A percentile compares a stretch with the other conserved stretches of the same genome.
phyloP scores from a whole-genome alignment of 2,329 filamentous ascomycete species.

The Nakataea oryzae region DNA sequence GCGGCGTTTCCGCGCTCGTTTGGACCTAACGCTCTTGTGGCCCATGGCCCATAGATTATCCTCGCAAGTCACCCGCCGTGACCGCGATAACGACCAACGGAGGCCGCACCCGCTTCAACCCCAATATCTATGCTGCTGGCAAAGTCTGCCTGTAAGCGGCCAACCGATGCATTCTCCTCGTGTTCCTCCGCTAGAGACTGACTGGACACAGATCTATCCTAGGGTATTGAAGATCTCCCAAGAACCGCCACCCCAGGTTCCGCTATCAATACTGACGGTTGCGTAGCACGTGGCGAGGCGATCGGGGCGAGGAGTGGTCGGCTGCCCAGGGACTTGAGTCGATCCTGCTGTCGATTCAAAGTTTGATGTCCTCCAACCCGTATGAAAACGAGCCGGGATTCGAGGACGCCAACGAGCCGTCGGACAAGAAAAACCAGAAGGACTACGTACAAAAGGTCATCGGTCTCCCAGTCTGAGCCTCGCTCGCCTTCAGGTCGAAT shows the following conservation, averaged over 20 bases:
- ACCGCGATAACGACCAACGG: conserved; percentile 74
- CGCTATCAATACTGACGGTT: conserved; percentile 9
- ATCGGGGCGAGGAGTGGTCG: conserved; percentile 90
- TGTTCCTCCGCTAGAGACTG: background rate
- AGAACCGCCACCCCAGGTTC: conserved; percentile 75
- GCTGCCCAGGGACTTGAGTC: conserved; percentile 92
- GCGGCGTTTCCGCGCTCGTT: background rate
- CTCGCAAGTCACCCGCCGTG: conserved; percentile 51
- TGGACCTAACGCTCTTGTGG: conserved; percentile 1
- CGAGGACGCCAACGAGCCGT: conserved; percentile 58
- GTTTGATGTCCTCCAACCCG: conserved; percentile 84
- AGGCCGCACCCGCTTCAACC: conserved; percentile 87
- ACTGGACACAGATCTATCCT: conserved; percentile 6
- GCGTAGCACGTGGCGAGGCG: conserved; percentile 82
- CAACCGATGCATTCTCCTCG: background rate
- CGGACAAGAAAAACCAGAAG: conserved; percentile 64
- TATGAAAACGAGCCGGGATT: conserved; percentile 96
- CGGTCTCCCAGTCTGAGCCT: background rate
- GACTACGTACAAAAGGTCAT: conserved; percentile 69
- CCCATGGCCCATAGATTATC: conserved; percentile 61
- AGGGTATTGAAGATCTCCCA: background rate
- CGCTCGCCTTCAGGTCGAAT: background rate
- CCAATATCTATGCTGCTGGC: conserved; percentile 86
- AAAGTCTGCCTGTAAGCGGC: conserved; percentile 78
- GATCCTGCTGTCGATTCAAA: conserved; percentile 90